These are phyloP conservation scores for Blastocystis sp. DNA, from an alignment of 352 stramenopile species.

Conservation along the genomic window DNA sequence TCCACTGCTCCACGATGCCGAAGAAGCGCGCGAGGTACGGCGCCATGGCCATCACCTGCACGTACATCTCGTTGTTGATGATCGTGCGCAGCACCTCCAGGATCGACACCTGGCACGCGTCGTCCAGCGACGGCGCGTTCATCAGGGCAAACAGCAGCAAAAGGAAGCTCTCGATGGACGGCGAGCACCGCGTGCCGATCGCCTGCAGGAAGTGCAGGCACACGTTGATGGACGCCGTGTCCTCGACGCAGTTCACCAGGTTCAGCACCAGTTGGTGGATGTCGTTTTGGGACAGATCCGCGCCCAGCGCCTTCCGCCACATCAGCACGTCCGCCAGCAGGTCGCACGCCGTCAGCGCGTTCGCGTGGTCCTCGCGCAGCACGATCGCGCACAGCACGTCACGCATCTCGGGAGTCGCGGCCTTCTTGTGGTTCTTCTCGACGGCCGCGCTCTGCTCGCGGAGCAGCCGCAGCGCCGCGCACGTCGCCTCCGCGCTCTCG, in stretches of 20 bases:
- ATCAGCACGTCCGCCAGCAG: constrained; percentile 23
- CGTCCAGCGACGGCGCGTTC: neutral
- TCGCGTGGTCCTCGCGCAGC: constrained; percentile 19
- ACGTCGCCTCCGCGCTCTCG: constrained; percentile 3
- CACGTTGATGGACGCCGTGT: neutral
- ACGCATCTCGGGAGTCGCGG: constrained; percentile 24
- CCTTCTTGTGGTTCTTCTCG: constrained; percentile 68
- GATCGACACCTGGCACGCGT: constrained; percentile 43
- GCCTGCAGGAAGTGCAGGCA: constrained; percentile 55
- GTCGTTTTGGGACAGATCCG: constrained; percentile 17
- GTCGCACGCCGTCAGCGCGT: constrained; percentile 30
- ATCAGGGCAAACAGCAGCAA: constrained; percentile 64
- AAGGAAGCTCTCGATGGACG: constrained; percentile 65
- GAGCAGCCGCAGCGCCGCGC: neutral
- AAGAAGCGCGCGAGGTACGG: constrained; percentile 48
- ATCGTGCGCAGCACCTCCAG: constrained; percentile 62
- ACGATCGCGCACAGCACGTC: constrained; percentile 40
- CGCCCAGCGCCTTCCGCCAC: constrained; percentile 56
- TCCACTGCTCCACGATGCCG: constrained; percentile 52
- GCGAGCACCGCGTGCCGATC: constrained; percentile 46
- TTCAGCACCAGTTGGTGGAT: constrained; percentile 41
- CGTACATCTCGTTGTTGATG: constrained; percentile 64
- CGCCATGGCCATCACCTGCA: constrained; percentile 31
- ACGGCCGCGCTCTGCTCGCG: constrained; percentile 20
- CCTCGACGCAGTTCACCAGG: constrained; percentile 31